Evolutionary conservation across 1,284 basidiomycete species (phyloP).

Genomic region (Abortiporus biennis): DNA sequence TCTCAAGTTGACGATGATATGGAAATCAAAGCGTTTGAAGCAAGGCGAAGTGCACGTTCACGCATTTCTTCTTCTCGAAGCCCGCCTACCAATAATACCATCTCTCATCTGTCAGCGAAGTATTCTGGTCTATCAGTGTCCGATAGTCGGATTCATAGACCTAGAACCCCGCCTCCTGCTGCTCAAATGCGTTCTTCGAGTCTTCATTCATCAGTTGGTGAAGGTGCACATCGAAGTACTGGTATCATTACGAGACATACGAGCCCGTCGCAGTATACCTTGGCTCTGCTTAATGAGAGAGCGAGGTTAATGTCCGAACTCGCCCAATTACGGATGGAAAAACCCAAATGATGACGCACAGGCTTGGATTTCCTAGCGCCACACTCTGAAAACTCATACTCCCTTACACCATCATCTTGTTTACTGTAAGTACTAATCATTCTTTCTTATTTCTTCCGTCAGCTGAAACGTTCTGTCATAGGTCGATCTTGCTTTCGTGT

Average conservation of each 20-base stretch:
- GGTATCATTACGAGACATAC: slow-evolving; percentile 29
- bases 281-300: slow-evolving; percentile 44
- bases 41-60: slow-evolving; percentile 10
- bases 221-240: slow-evolving; percentile 5
- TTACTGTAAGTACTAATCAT: too few species aligned
- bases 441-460: too few species aligned
- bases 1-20: slow-evolving; percentile 41
- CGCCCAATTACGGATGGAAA: too few species aligned
- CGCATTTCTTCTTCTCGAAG: slow-evolving; percentile 2
- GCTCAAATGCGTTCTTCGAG: background rate
- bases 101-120: background rate
- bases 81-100: background rate
- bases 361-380: too few species aligned
- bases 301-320: slow-evolving; percentile 42
- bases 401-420: too few species aligned
- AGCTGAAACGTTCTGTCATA: too few species aligned
- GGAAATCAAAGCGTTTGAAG: slow-evolving; percentile 44
- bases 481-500: too few species aligned
- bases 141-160: slow-evolving; percentile 10
- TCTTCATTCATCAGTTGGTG: background rate
- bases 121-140: slow-evolving; percentile 1
- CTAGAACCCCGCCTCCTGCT: slow-evolving; percentile 3
- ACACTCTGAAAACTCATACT: too few species aligned
- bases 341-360: too few species aligned
- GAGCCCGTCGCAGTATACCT: slow-evolving; percentile 34